Conservation (phyloP, 345 rosid genomes). For the Salix viminalis region DNA sequence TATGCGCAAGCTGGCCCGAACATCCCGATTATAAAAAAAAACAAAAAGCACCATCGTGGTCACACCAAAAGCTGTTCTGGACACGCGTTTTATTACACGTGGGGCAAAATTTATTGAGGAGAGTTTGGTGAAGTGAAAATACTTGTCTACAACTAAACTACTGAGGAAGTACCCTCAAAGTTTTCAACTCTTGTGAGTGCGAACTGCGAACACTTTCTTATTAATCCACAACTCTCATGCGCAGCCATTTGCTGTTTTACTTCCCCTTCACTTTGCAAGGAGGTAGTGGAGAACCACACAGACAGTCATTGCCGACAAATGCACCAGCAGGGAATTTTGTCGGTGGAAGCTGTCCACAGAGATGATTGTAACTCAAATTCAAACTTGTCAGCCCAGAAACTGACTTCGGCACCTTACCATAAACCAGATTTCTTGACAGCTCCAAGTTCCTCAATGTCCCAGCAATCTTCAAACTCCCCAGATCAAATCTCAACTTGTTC, state of each 20-base stretch:
- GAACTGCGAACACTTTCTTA: background rate
- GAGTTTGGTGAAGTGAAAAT: background rate
- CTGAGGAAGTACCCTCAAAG: background rate
- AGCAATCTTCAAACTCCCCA: constrained; percentile 24
- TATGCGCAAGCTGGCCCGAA: too few relatives aligned
- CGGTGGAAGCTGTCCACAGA: constrained; percentile 64
- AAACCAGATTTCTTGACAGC: constrained; percentile 49
- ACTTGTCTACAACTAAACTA: background rate
- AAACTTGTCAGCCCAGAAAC: constrained; percentile 40
- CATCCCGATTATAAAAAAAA: too few relatives aligned
- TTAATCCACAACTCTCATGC: too few relatives aligned
- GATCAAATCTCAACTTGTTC: constrained; percentile 34
- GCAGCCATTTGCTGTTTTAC: too few relatives aligned
- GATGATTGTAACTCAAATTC: constrained; percentile 56
- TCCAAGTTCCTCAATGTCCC: constrained; percentile 47
- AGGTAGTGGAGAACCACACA: constrained; percentile 53
- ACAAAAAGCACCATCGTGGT: background rate
- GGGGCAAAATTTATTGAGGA: background rate
- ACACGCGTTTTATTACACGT: background rate
- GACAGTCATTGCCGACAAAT: constrained; percentile 40
- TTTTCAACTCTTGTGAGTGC: background rate
- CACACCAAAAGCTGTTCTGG: background rate
- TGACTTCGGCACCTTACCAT: constrained; percentile 50
- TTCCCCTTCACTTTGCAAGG: constrained; percentile 3
- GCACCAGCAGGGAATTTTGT: background rate